Conservation (phyloP, 148 eudicot genomes). For the Silene latifolia region DNA sequence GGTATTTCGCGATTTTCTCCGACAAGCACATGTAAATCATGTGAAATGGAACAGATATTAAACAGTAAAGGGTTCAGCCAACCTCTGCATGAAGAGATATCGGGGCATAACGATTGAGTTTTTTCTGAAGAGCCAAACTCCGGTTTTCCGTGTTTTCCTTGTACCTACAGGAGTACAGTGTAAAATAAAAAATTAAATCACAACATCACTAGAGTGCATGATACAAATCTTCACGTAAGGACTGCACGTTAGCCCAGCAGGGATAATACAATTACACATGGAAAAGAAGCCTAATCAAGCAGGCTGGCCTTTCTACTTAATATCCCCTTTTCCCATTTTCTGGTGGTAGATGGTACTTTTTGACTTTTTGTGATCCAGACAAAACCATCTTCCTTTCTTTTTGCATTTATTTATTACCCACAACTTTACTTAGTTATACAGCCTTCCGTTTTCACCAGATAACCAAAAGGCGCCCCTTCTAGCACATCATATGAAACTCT, state of each 20-base stretch:
- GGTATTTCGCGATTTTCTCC: background rate
- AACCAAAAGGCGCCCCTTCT: background rate
- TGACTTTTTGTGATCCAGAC: background rate
- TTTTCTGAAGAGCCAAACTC: constrained; percentile 60
- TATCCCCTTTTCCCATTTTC: background rate
- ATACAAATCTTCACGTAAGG: background rate
- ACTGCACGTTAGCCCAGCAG: background rate
- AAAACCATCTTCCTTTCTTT: constrained; percentile 1
- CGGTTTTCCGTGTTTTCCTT: constrained; percentile 52
- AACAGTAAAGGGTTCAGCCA: constrained; percentile 19
- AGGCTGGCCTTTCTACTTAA: background rate
- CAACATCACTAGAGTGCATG: background rate
- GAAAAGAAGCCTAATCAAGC: constrained; percentile 4
- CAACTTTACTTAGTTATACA: background rate
- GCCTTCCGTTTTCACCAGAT: background rate
- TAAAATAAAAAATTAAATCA: constrained; percentile 13
- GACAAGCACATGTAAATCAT: background rate
- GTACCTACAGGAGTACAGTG: constrained; percentile 45
- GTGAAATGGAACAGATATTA: background rate
- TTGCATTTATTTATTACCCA: background rate
- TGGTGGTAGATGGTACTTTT: background rate
- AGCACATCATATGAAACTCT: background rate
- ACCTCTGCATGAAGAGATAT: constrained; percentile 78
- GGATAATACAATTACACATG: background rate
- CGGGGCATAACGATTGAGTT: constrained; percentile 72